phyloP scores from a whole-genome alignment of 306 rosid species.

The Malus sieversii region DNA sequence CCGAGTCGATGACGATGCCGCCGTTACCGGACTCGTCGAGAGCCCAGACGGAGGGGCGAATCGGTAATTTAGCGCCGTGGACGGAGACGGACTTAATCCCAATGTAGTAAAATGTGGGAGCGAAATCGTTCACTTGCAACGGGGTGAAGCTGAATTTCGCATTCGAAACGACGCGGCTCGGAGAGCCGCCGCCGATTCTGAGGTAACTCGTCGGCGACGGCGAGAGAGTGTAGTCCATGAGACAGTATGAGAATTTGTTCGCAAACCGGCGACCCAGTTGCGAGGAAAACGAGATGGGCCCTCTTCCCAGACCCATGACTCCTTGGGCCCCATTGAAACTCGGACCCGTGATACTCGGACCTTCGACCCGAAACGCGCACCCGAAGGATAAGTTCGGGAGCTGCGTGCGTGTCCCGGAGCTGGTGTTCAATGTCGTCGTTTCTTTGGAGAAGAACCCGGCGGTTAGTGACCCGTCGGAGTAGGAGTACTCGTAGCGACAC shows the following conservation, averaged over 20 bases:
- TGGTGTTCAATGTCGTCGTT: slow-evolving; percentile 40
- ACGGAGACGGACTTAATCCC: slow-evolving; percentile 32
- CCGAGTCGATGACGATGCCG: slow-evolving; percentile 74
- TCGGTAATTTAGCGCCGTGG: slow-evolving; percentile 31
- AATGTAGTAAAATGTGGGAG: slow-evolving; percentile 65
- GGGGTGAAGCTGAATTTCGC: slow-evolving; percentile 41
- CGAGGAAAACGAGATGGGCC: slow-evolving; percentile 57
- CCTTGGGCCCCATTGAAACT: slow-evolving; percentile 65
- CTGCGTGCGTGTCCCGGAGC: slow-evolving; percentile 16
- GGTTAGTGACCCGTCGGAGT: slow-evolving; percentile 53
- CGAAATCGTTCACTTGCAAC: slow-evolving; percentile 33
- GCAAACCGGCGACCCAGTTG: slow-evolving; percentile 59
- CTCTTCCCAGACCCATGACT: slow-evolving; percentile 71
- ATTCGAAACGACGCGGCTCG: slow-evolving; percentile 14
- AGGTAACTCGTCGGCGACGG: slow-evolving; percentile 72
- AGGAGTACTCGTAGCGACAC: slow-evolving; percentile 51
- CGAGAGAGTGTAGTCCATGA: slow-evolving; percentile 59
- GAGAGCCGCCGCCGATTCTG: slow-evolving; percentile 45
- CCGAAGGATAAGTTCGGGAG: slow-evolving; percentile 33
- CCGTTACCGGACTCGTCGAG: slow-evolving; percentile 50
- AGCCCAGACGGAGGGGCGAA: slow-evolving; percentile 46
- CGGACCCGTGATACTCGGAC: slow-evolving; percentile 54
- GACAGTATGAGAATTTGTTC: slow-evolving; percentile 63
- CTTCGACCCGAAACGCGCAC: slow-evolving; percentile 49
- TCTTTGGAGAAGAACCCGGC: slow-evolving; percentile 63